Percentiles rank a stretch among this genome's conserved stretches.
Evolutionary conservation across 805 yeast genomes (phyloP).

Genomic region (Suhomyces emberorum): DNA sequence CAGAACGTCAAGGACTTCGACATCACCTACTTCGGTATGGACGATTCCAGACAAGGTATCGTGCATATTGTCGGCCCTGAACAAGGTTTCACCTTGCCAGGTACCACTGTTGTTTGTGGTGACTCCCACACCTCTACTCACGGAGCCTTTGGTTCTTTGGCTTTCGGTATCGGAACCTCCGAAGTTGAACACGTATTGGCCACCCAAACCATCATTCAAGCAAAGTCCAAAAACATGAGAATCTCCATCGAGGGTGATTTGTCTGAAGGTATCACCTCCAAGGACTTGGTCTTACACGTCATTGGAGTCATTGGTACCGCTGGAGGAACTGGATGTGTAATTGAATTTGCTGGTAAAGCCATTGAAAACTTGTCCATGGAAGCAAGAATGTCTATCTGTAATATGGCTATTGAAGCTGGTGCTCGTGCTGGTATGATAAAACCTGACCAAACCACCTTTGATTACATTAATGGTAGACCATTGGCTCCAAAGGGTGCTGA

Average conservation of each 20-base stretch:
- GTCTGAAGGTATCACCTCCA: constrained; percentile 87
- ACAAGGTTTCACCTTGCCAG: constrained; percentile 97
- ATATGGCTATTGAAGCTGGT: constrained; percentile 98
- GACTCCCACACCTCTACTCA: constrained; percentile 99
- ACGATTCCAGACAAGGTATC: constrained; percentile 93
- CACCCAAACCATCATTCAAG: constrained; percentile 92
- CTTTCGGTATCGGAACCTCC: constrained; percentile 98
- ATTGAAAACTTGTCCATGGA: constrained; percentile 89
- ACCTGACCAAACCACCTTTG: constrained; percentile 87
- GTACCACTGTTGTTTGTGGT: constrained; percentile 98
- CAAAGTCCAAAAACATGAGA: constrained; percentile 95
- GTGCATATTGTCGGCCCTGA: constrained; percentile 99
- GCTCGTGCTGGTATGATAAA: constrained; percentile 99
- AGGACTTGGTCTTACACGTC: constrained; percentile 90
- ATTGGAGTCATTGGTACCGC: constrained; percentile 98
- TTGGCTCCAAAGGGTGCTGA: constrained; percentile 90
- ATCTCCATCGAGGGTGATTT: constrained; percentile 81
- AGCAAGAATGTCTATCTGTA: constrained; percentile 99
- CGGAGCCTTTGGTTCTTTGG: constrained; percentile 97
- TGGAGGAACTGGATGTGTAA: constrained; percentile 97
- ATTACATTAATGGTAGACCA: constrained; percentile 90
- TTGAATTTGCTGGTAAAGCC: constrained; percentile 96
- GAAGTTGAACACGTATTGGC: constrained; percentile 99
- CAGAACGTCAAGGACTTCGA: constrained; percentile 87
- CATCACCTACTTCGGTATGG: constrained; percentile 91